phyloP scores from a whole-genome alignment of 805 yeast genomes.

The Candida hungchunana region DNA sequence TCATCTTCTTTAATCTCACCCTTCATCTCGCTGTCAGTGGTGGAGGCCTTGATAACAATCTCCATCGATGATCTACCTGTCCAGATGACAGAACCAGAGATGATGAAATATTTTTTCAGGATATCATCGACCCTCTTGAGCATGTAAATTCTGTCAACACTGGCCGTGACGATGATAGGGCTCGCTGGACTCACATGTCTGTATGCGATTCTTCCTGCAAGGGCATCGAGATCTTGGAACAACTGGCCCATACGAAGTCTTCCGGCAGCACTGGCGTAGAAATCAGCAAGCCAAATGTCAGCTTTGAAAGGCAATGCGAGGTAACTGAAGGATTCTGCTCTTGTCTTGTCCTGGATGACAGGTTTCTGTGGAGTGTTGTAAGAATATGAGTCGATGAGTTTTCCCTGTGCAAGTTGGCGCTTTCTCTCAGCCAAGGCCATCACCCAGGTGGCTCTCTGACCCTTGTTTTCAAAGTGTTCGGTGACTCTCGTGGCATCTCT shows the following conservation, averaged over 20 bases:
- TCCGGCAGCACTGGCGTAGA: slow-evolving; percentile 88
- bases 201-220: slow-evolving; percentile 92
- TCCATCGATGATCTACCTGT: slow-evolving; percentile 96
- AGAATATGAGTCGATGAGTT: slow-evolving; percentile 62
- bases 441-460: slow-evolving; percentile 69
- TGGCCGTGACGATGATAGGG: slow-evolving; percentile 93
- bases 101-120: slow-evolving; percentile 64
- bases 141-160: slow-evolving; percentile 88
- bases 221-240: slow-evolving; percentile 89
- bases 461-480: slow-evolving; percentile 26
- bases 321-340: slow-evolving; percentile 72
- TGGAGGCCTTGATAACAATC: slow-evolving; percentile 83
- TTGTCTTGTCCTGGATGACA: slow-evolving; percentile 64
- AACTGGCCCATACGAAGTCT: slow-evolving; percentile 87
- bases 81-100: slow-evolving; percentile 92
- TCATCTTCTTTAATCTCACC: slow-evolving; percentile 48
- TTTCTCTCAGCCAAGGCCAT: slow-evolving; percentile 75
- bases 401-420: slow-evolving; percentile 68
- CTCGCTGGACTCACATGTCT: slow-evolving; percentile 93
- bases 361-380: slow-evolving; percentile 71
- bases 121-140: slow-evolving; percentile 80
- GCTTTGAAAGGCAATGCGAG: slow-evolving; percentile 77
- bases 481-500: slow-evolving; percentile 45
- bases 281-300: slow-evolving; percentile 77
- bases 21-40: slow-evolving; percentile 57